Conservation (phyloP, 352 stramenopile species). For the Detonula confervacea region DNA sequence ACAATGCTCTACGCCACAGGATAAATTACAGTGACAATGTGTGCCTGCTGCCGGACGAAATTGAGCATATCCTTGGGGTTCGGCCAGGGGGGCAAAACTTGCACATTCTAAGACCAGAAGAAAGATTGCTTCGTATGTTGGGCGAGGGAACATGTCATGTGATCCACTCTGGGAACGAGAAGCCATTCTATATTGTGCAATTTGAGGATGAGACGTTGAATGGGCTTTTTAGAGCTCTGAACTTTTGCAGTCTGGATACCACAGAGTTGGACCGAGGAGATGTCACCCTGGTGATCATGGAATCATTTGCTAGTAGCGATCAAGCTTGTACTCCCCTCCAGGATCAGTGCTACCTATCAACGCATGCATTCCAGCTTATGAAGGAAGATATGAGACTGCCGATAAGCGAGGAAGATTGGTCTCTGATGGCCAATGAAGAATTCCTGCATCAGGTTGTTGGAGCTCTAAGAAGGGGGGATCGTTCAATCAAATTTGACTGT, state of each 20-base stretch:
- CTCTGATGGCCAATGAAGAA: background rate
- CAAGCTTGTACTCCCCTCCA: background rate
- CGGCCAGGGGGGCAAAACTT: constrained; percentile 22
- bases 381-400: background rate
- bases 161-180: background rate
- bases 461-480: background rate
- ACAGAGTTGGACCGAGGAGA: background rate
- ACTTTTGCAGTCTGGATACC: background rate
- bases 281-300: constrained; percentile 5
- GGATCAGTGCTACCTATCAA: background rate
- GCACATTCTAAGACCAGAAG: constrained; percentile 19
- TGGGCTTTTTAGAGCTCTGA: constrained; percentile 13
- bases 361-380: background rate
- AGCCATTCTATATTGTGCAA: constrained; percentile 1
- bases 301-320: constrained; percentile 12
- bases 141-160: constrained; percentile 3
- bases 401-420: background rate
- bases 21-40: constrained; percentile 19
- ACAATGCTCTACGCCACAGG: too few species aligned
- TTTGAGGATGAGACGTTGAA: background rate
- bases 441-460: background rate
- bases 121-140: constrained; percentile 13
- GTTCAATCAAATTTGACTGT: background rate
- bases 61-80: constrained; percentile 14
- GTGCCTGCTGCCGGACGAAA: constrained; percentile 7